phyloP scores from a whole-genome alignment of 1,139 yeast species.

The Suhomyces atakaporum region DNA sequence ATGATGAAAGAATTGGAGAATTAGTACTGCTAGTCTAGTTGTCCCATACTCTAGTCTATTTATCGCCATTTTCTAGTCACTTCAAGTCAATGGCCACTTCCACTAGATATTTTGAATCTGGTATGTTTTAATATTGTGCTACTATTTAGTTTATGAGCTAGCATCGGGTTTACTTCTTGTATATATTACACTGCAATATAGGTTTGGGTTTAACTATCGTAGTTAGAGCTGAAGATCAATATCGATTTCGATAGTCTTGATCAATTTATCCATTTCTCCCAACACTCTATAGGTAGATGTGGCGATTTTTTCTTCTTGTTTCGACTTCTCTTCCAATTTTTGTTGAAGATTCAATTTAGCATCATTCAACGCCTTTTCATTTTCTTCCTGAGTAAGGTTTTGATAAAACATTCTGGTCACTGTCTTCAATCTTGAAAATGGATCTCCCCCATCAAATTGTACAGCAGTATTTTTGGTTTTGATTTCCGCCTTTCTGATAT shows the following conservation, averaged over 20 bases:
- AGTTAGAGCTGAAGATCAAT: slow-evolving; percentile 24
- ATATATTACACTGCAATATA: slow-evolving; percentile 2
- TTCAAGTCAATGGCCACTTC: no score
- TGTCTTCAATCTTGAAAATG: slow-evolving; percentile 87
- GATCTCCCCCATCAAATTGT: slow-evolving; percentile 62
- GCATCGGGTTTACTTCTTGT: slow-evolving; percentile 9
- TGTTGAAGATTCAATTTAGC: slow-evolving; percentile 39
- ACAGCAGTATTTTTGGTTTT: slow-evolving; percentile 52
- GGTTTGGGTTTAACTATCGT: slow-evolving; percentile 8
- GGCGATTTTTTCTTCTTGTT: slow-evolving; percentile 44
- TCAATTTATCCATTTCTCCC: slow-evolving; percentile 47
- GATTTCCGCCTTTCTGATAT: slow-evolving; percentile 78
- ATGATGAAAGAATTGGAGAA: slow-evolving; percentile 34
- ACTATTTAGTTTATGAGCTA: no score
- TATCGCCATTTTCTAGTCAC: no score
- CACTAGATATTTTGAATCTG: no score
- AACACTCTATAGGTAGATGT: slow-evolving; percentile 45
- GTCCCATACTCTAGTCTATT: no score
- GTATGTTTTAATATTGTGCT: no score
- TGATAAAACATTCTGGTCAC: slow-evolving; percentile 80
- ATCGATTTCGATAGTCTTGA: slow-evolving; percentile 37
- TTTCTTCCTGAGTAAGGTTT: slow-evolving; percentile 46
- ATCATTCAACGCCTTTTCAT: slow-evolving; percentile 46
- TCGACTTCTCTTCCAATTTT: slow-evolving; percentile 38
- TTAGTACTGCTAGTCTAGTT: slow-evolving; percentile 1